Evolutionary conservation across 331 rosid species (phyloP), one percentile per base, ranked within the genome.

Genomic region (Phaseolus coccineus): DNA sequence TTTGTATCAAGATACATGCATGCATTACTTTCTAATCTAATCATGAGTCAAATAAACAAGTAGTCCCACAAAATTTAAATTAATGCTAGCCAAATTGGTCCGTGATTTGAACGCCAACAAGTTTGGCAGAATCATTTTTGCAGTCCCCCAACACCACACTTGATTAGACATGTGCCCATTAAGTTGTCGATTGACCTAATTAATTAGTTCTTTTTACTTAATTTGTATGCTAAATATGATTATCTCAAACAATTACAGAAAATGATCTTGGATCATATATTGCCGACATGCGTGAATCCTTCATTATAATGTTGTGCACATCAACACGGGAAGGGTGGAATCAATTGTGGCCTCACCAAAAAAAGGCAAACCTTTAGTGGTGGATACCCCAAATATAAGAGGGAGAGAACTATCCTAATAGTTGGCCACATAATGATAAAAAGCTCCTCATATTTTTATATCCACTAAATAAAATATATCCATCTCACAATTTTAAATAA

Each of bases 241-340:
- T 22, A 76, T 64, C 62, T 6, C 39, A 47, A 76, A 48, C 66
- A 15, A 51, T 52, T n/a, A n/a, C 27, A 63, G 25, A 25, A 37
- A 24, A 19, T 51, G 16, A 65, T 68, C 40, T 68, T 77, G 76
- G 81, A 78, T 74, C 85, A 64, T 83, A 46, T 65, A n/a, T 71
- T 52, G 82, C 84, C 84, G 81, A 90, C 90, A 85, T 71, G 77
- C 70, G 76, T 63, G 86, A 69, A 77, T 77, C 69, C 78, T 55
- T 37, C 83, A 16, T 77, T 66, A 84, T 71, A 81, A 64, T 85
- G 88, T 81, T 68, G 24, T 71, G 19, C 71, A 71, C 73, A 66
- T 67, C 68, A 78, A 73, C 59, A 47, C 55, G 71, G 71, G 53
- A 35, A 39, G 31, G 31, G 51, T 37, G 31, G 31, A 74, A 78